Base-by-base conservation (phyloP, 345 rosid genomes). In the Linum usitatissimum region DNA sequence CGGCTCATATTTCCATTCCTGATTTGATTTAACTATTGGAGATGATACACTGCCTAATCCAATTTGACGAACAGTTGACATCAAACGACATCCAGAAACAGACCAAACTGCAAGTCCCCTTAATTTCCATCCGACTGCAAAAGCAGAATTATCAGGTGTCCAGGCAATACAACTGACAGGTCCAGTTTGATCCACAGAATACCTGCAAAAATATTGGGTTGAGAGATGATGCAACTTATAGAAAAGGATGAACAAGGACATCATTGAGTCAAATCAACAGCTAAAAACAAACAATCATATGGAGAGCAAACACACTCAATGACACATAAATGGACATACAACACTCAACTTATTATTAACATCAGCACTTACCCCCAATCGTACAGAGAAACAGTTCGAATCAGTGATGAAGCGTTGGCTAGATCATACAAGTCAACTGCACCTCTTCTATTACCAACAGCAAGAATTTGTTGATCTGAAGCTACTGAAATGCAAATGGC, bases 61-160 rank as follows among this genome's bases (percentile, higher is more conserved):
- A 77, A 84, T 76, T 80, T 93, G 99, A 64, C 97, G 94, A 68
- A 93, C 78, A 21, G 99, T 93, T 57, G 97, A 93, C 99, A 93
- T 93, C 63, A 93, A 80, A 61, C 99, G 86, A 78, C 97, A 93
- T 57, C 99, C 99, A 67, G 99, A 90, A 12, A 93, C 84, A 30
- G 99, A 93, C 99, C 99, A 93, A 66, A 90, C 99, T 30, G 96
- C 73, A 69, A 90, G 90, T 56, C 99, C 99, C 82, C 97, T 86
- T 70, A 74, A 76, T 77, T 86, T 93, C 99, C 97, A 93, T 71
- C 99, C 99, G 77, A 93, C 96, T 39, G 97, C 96, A 81, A 93
- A 90, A 77, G 97, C 94, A 75, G 99, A 84, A 79, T 87, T 81
- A 81, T 90, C 96, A 65, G 95, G 99, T 42, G 97, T 90, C 99